Evolutionary conservation across 2,329 filamentous ascomycete genomes (phyloP).

Genomic region (Fusarium pilosicola): DNA sequence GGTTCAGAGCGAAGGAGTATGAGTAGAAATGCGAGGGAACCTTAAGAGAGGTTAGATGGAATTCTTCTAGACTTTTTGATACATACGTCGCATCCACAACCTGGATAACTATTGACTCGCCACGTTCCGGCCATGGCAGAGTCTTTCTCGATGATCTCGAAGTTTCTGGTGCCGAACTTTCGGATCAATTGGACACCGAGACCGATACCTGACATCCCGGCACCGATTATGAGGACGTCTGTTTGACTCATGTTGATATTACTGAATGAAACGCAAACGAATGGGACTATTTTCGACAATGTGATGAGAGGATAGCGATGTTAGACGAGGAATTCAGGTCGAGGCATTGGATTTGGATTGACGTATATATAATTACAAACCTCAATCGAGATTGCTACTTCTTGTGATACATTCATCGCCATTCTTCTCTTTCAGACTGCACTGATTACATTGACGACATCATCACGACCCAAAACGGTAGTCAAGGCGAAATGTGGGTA

Average conservation of each 20-base stretch:
- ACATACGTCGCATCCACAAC: constrained; percentile 42
- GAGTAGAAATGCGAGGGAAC: constrained; percentile 44
- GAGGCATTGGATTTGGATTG: background rate
- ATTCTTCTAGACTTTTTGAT: fast-evolving
- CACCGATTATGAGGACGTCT: constrained; percentile 44
- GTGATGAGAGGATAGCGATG: fast-evolving
- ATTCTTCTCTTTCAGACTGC: background rate
- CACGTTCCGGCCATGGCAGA: constrained; percentile 41
- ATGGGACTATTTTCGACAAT: background rate
- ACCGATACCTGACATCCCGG: constrained; percentile 44
- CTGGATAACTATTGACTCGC: constrained; percentile 43
- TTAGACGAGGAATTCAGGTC: fast-evolving
- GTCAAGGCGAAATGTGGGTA: background rate
- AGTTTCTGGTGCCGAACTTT: constrained; percentile 29
- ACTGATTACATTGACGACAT: background rate
- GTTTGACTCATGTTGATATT: background rate
- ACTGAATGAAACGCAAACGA: fast-evolving
- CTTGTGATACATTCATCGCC: background rate
- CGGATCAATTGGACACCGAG: constrained; percentile 39
- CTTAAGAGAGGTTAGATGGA: background rate
- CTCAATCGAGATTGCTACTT: background rate
- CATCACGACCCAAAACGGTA: background rate
- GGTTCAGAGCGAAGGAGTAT: constrained; percentile 44
- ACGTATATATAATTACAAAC: background rate
- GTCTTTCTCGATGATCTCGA: constrained; percentile 41